These are phyloP conservation scores for Pichia sp. DNA, from an alignment of 1,139 yeast genomes.

Conservation along the genomic window DNA sequence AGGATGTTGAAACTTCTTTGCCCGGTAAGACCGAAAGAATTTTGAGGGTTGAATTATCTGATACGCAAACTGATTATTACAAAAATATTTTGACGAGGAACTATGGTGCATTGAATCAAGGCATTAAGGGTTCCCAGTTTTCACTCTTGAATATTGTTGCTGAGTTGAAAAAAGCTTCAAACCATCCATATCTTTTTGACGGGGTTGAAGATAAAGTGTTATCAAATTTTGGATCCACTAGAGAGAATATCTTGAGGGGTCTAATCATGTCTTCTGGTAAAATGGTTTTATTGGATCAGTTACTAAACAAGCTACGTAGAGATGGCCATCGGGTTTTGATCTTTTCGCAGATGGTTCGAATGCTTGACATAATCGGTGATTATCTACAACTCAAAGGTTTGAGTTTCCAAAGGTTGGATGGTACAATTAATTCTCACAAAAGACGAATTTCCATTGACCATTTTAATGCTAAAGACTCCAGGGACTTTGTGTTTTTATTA, in stretches of 20 bases:
- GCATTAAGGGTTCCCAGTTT: conserved; percentile 69
- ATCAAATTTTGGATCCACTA: conserved; percentile 57
- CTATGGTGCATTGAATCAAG: conserved; percentile 85
- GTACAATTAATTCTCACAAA: conserved; percentile 92
- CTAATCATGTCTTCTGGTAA: conserved; percentile 97
- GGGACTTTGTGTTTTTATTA: conserved; percentile 84
- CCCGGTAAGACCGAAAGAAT: conserved; percentile 96
- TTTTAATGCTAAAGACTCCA: conserved; percentile 89
- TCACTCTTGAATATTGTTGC: conserved; percentile 89
- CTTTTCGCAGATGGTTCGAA: conserved; percentile 95
- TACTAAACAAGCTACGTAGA: conserved; percentile 73
- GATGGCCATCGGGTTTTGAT: conserved; percentile 96
- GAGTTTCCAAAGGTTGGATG: conserved; percentile 89
- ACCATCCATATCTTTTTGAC: conserved; percentile 93
- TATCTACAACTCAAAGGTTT: conserved; percentile 87
- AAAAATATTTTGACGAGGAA: conserved; percentile 89
- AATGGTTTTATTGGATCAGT: conserved; percentile 91
- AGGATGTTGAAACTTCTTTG: conserved; percentile 93
- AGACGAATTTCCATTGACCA: conserved; percentile 95
- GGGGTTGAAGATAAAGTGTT: conserved; percentile 86
- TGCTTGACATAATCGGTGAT: conserved; percentile 92
- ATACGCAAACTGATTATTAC: conserved; percentile 91
- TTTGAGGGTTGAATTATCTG: conserved; percentile 89
- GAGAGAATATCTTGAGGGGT: conserved; percentile 83
- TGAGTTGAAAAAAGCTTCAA: conserved; percentile 92